Base-by-base conservation (phyloP, 176 grass and related monocot species). In the Eleusine coracana region DNA sequence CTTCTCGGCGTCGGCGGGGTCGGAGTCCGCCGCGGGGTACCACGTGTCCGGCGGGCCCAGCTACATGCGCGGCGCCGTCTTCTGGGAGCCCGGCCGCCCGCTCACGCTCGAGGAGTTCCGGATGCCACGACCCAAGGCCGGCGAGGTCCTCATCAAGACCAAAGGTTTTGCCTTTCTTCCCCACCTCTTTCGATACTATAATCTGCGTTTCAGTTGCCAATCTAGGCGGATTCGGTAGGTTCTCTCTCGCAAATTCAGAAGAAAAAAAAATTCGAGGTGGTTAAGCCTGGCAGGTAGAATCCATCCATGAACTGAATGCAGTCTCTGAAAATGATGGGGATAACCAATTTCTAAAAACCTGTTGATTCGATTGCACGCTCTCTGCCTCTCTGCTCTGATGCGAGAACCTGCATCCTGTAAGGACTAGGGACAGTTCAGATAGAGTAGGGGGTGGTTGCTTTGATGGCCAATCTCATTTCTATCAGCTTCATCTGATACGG, bases 71-170 rank as follows among this genome's bases (percentile, higher is more conserved):
- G 93, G 83, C 51, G 73, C 88, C 6, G 93, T 98, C 73, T 98
- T 98, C 91, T 95, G 93, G 87, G 96, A 98, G 86, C 87, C 96
- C n/a, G 93, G 93, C 60, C 91, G 96, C 12, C 93, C 96, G 51
- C 93, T 98, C 29, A 87, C 93, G 9, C 68, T 93, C 71, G 96
- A 99, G 91, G 96, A 99, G 49, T 95, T 99, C 73, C 83, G 68
- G 49, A 99, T 99, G 96, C 96, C 96, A 41, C 82, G 91, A 5
- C 96, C 96, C 76, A 99, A 99, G 85, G 87, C 93, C 73, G 96
- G 96, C 63, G 96, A 99, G 93, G 5, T 93, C 81, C 93, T 99
- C 63, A 87, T 99, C 85, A 95, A 82, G 80, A 99, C 96, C 73
- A 99, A 92, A 92, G 90, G 93, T 96, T 10, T 37, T 23, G 3